Evolutionary conservation across 768 basidiomycete genomes (phyloP).

Genomic region (Mycena chlorophos): DNA sequence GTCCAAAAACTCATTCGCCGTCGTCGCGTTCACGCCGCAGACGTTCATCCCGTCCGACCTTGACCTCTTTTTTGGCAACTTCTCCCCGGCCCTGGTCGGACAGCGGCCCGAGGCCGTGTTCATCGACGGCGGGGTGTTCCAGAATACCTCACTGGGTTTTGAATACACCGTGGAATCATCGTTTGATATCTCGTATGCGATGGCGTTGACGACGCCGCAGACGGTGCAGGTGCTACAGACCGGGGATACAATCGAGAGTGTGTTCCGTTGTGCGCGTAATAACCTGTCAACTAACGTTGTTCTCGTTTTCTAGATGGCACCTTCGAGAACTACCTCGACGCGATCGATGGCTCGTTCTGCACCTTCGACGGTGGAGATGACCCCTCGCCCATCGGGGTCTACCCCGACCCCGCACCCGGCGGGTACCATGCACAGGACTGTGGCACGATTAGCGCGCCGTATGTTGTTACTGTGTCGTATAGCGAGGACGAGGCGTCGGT

Average conservation of each 20-base stretch:
- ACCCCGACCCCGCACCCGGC: slow-evolving; percentile 41
- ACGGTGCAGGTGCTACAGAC: slow-evolving; percentile 40
- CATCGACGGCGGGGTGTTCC: slow-evolving; percentile 35
- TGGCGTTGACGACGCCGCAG: slow-evolving; percentile 41
- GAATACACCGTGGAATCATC: slow-evolving; percentile 43
- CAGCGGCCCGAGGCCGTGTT: slow-evolving; percentile 32
- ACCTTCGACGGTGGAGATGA: slow-evolving; percentile 49
- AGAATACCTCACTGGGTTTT: slow-evolving; percentile 22
- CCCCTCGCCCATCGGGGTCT: slow-evolving; percentile 33
- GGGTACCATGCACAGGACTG: slow-evolving; percentile 38
- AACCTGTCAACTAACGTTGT: background rate
- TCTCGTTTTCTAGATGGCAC: slow-evolving; percentile 34
- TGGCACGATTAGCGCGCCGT: slow-evolving; percentile 30
- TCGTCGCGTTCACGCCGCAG: slow-evolving; percentile 43
- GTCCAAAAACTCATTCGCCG: slow-evolving; percentile 40
- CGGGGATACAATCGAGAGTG: slow-evolving; percentile 38
- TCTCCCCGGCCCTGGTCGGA: slow-evolving; percentile 35
- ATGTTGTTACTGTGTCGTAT: background rate
- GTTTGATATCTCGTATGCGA: slow-evolving; percentile 50
- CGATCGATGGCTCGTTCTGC: slow-evolving; percentile 36
- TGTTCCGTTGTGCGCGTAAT: background rate
- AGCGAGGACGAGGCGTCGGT: background rate
- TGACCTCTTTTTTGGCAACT: slow-evolving; percentile 31
- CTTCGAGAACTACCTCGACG: slow-evolving; percentile 48
- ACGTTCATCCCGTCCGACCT: slow-evolving; percentile 37